Evolutionary conservation across 202 grass and related monocot species (phyloP), one percentile per base, ranked within the genome.

Genomic region (Schoenoplectus triqueter): DNA sequence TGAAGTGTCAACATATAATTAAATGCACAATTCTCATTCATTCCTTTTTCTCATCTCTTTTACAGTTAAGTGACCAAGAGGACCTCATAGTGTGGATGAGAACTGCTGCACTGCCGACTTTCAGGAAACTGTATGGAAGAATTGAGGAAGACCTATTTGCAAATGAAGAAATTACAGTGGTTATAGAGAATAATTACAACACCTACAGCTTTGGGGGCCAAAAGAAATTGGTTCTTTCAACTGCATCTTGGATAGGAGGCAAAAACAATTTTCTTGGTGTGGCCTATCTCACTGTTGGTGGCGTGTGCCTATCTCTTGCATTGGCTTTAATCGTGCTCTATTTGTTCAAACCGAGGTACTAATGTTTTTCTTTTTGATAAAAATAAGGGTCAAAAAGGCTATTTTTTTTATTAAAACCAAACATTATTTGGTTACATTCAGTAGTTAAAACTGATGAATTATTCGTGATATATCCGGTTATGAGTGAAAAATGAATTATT

Each of bases 71-170:
- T 86, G 91, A 97, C 80, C 91, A 94, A 92, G 95, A 97, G 71
- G 95, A 92, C 80, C 92, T 97, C 40, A 94, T 97, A 87, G 95
- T 94, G 63, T 97, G 90, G 92, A 97, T 97, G 95, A 88, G 95
- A 89, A 93, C 91, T 3, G 95, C 91, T 80, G 92, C 95, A 5
- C 86, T 94, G 44, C 91, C 92, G 77, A 89, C 86, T 60, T 97
- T 95, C 80, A 92, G 95, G 87, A 97, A 97, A 85, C 90, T 97
- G 5, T 94, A 91, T 46, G 91, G 95, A 31, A 89, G 91, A 86
- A 95, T 97, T 78, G 95, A 97, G 83, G 85, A 69, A 45, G 89
- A 94, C 73, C 75, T 97, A 63, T 80, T 42, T 84, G 87, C 82
- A 80, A 93, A 94, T 59, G 89, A 97, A 79, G 65, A 86, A 76